A percentile compares a stretch with the other conserved stretches of the same genome.
phyloP scores from a whole-genome alignment of 2,329 filamentous ascomycete species.

The Hypomyces rosellus region DNA sequence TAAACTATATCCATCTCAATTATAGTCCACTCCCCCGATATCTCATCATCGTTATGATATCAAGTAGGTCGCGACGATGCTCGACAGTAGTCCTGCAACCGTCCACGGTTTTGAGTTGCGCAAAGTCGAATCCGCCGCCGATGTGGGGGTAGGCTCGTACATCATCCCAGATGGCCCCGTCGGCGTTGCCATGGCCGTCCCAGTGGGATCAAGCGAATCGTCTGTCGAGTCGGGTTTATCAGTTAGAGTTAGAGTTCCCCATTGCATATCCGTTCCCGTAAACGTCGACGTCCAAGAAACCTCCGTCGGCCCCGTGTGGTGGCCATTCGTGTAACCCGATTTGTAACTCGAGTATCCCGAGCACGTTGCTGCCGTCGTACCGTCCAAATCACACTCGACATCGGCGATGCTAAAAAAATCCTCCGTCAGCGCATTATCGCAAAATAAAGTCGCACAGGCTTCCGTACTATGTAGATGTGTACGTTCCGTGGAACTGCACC shows the following conservation, averaged over 20 bases:
- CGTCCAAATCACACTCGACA: conserved; percentile 36
- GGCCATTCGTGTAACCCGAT: conserved; percentile 32
- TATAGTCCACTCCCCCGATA: no score
- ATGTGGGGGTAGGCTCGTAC: conserved; percentile 8
- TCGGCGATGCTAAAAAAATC: conserved; percentile 37
- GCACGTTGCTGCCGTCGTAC: conserved; percentile 39
- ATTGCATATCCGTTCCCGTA: conserved; percentile 34
- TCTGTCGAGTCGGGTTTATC: conserved; percentile 28
- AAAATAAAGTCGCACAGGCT: background rate
- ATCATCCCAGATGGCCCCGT: conserved; percentile 11
- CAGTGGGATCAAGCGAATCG: conserved; percentile 20
- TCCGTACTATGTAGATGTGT: conserved; percentile 37
- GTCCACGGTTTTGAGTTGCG: background rate
- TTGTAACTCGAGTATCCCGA: conserved; percentile 42
- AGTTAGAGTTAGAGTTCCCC: conserved; percentile 39
- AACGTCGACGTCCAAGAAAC: conserved; percentile 41
- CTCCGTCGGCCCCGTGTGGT: conserved; percentile 36
- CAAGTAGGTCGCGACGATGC: background rate
- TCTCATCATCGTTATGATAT: background rate
- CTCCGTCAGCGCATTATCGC: conserved; percentile 4
- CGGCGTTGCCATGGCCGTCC: conserved; percentile 12
- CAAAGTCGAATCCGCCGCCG: conserved; percentile 2
- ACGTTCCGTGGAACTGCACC: conserved; percentile 37
- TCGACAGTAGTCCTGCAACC: background rate
- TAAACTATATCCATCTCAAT: no score